Evolutionary conservation across 129 eudicot species (phyloP), one percentile per base, ranked within the genome.

Genomic region (Pulicaria dysenterica): DNA sequence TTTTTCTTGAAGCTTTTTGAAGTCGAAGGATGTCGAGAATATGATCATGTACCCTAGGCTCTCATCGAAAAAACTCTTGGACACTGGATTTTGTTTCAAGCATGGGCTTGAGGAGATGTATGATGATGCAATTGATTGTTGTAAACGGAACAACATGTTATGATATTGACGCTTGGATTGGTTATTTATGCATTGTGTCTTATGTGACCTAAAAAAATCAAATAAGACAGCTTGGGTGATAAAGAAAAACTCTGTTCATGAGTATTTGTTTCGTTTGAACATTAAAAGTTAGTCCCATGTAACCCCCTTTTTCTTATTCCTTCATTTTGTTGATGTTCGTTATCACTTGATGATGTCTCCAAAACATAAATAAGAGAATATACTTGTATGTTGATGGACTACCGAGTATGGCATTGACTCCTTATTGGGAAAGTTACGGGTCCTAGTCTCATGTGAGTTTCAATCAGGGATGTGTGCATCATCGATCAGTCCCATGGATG

Each of bases 91-190:
- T 14, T 19, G 68, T 40, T 86, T 70, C 57, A 75, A 83, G 58
- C 74, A 80, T 48, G 91, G 86, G 9, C 65, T 86, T 16, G 84
- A 86, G 58, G 84, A 84, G 42, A 87, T 82, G 71, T 87, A 51
- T 73, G 92, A 87, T 76, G 89, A 73, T 13, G 89, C 91, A 13
- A 81, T 86, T 50, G 53, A 74, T 31, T 73, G 82, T 17, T 86
- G 91, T 80, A 83, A 86, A 56, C 65, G 74, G 42, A 85, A 79
- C 54, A 85, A 82, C 8, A 51, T 85, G 15, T 65, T 81, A 9
- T 85, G 31, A 24, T 24, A 24, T 24, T 2, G 31, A 24, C 1
- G 31, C 31, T 24, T 24, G 31, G 31, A 24, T 24, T 24, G 31
- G 31, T 1, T 24, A 24, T 24, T 24, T 24, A 64, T 17, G 69